Conservation (phyloP, 306 rosid species). For the Sophora flavescens region DNA sequence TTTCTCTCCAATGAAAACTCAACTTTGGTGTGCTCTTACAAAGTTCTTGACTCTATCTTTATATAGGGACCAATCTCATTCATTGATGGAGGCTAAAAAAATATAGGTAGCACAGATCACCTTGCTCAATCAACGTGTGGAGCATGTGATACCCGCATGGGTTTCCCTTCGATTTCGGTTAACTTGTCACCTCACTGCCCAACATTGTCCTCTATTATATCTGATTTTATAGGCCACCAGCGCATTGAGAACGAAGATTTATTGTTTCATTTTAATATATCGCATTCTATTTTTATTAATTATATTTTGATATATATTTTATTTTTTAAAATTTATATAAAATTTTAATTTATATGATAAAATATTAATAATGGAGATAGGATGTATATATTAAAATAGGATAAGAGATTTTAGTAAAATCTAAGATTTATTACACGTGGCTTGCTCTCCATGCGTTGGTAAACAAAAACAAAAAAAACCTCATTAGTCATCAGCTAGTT, state of each 20-base stretch:
- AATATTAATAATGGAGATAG: too few species aligned
- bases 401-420: background rate
- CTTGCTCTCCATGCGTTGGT: constrained; percentile 39
- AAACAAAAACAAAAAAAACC: constrained; percentile 43
- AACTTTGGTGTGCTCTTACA: constrained; percentile 35
- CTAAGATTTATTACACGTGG: constrained; percentile 33
- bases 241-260: too few species aligned
- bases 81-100: background rate
- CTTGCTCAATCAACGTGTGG: constrained; percentile 32
- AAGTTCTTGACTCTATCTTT: constrained; percentile 14
- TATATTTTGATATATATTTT: too few species aligned
- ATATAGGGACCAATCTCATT: constrained; percentile 24
- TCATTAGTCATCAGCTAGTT: constrained; percentile 46
- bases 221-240: background rate
- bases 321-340: too few species aligned
- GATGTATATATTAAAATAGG: too few species aligned
- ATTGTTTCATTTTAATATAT: too few species aligned
- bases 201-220: constrained; percentile 33
- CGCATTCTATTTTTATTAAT: too few species aligned
- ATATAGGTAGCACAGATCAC: background rate
- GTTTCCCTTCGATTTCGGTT: constrained; percentile 43
- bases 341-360: too few species aligned
- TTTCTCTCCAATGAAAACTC: background rate
- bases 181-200: constrained; percentile 51
- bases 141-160: constrained; percentile 56